phyloP scores from a whole-genome alignment of 176 grass and related monocot species.

The Panicum miliaceum region DNA sequence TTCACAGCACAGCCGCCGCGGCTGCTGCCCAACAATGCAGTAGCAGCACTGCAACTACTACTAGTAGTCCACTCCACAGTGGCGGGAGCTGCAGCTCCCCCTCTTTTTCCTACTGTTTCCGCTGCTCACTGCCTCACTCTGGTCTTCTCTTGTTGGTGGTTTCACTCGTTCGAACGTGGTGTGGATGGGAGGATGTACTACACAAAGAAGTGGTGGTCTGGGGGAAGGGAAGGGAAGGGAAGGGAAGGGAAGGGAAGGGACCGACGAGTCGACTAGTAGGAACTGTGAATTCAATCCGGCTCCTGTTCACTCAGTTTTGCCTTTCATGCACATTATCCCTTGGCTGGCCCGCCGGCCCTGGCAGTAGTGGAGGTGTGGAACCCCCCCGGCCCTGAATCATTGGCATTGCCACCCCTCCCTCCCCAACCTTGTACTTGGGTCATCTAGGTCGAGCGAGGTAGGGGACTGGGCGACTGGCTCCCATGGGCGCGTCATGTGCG shows the following conservation, averaged over 20 bases:
- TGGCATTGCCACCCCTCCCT: slow-evolving; percentile 37
- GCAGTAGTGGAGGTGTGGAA: slow-evolving; percentile 27
- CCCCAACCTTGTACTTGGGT: slow-evolving; percentile 47
- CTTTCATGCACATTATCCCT: slow-evolving; percentile 17
- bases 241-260: no score
- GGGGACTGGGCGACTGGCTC: slow-evolving; percentile 13
- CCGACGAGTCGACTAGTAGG: neutral
- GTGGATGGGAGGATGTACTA: neutral
- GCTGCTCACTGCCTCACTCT: neutral
- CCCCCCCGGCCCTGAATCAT: slow-evolving; percentile 38
- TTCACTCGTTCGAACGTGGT: slow-evolving; percentile 1
- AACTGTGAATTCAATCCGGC: neutral
- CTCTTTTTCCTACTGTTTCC: neutral
- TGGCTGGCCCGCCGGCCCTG: neutral
- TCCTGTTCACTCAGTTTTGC: neutral
- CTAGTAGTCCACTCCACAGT: neutral
- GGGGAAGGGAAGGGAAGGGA: no score
- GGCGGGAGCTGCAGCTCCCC: neutral
- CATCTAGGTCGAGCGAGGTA: neutral
- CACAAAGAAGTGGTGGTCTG: neutral
- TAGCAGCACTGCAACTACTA: neutral
- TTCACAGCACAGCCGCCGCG: neutral
- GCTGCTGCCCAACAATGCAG: slow-evolving; percentile 3
- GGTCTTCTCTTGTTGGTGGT: slow-evolving; percentile 11
- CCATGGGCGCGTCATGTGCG: slow-evolving; percentile 49